Evolutionary conservation across 2,329 filamentous ascomycete genomes (phyloP).

Genomic region (Diaporthe citriasiana): DNA sequence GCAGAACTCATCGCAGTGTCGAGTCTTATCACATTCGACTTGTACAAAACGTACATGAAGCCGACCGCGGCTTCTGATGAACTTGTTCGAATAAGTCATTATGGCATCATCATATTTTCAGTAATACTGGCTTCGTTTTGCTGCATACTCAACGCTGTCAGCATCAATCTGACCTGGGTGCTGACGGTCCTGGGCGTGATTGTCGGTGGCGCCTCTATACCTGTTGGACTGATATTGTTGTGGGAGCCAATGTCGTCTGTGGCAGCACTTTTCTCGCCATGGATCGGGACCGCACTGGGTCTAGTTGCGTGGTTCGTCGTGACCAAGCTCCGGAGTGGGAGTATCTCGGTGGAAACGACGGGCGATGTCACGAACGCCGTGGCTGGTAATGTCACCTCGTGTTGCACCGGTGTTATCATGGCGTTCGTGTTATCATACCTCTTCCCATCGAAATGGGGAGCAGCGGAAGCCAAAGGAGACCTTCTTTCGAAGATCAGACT

Average conservation of each 20-base stretch:
- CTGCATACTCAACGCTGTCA: constrained; percentile 54
- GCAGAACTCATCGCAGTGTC: constrained; percentile 60
- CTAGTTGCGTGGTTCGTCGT: constrained; percentile 56
- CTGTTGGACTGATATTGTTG: constrained; percentile 54
- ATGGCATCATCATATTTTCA: constrained; percentile 52
- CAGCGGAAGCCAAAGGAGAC: constrained; percentile 43
- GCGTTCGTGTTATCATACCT: constrained; percentile 52
- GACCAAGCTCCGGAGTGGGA: constrained; percentile 51
- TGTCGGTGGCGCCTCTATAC: constrained; percentile 55
- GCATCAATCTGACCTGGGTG: constrained; percentile 56
- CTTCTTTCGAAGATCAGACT: constrained; percentile 46
- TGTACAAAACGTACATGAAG: constrained; percentile 56
- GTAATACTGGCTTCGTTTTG: constrained; percentile 52
- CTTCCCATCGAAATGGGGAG: constrained; percentile 50
- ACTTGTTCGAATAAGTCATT: constrained; percentile 52
- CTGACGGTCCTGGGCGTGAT: constrained; percentile 56
- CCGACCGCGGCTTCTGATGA: constrained; percentile 49
- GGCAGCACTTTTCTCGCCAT: constrained; percentile 53
- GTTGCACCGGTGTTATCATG: constrained; percentile 52
- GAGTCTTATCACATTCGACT: constrained; percentile 55
- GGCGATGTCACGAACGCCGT: constrained; percentile 56
- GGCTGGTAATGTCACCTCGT: constrained; percentile 55
- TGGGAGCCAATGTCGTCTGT: constrained; percentile 56
- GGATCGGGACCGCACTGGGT: constrained; percentile 52
- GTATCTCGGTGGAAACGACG: constrained; percentile 53